Percentiles rank a stretch among this genome's conserved stretches.
Evolutionary conservation across 768 basidiomycete genomes (phyloP).

Genomic region (Mycena latifolia): DNA sequence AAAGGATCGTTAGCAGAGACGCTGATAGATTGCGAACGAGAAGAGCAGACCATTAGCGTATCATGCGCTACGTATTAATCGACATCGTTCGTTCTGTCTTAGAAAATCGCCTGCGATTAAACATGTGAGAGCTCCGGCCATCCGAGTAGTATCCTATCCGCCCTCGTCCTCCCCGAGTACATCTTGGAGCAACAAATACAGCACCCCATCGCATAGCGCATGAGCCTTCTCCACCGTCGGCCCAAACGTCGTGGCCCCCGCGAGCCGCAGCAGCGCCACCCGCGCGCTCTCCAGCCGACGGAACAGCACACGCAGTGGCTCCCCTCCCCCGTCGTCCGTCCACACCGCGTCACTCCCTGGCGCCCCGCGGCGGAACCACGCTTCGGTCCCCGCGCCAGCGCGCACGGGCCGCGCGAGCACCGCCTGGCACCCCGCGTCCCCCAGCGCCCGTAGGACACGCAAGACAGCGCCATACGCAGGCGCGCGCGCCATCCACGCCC

Average conservation of each 20-base stretch:
- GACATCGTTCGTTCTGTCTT: no score
- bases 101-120: no score
- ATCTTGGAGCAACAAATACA: conserved; percentile 53
- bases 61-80: no score
- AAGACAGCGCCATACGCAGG: conserved; percentile 33
- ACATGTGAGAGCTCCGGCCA: neutral
- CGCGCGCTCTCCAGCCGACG: conserved; percentile 43
- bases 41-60: no score
- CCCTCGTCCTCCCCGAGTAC: conserved; percentile 33
- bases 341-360: neutral
- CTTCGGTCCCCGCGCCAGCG: neutral
- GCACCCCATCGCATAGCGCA: conserved; percentile 52
- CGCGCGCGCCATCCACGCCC: conserved; percentile 33
- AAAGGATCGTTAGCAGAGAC: no score
- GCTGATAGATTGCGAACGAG: no score
- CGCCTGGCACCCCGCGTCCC: conserved; percentile 1
- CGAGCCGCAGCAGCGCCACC: conserved; percentile 45
- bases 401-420: conserved; percentile 2
- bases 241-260: conserved; percentile 46
- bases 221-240: conserved; percentile 54
- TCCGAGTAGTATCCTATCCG: neutral
- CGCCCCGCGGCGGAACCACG: conserved; percentile 9
- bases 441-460: conserved; percentile 23
- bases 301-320: conserved; percentile 16
- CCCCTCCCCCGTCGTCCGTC: neutral